phyloP scores from a whole-genome alignment of 169 alveolate genomes.

The Cryptosporidium ubiquitum region DNA sequence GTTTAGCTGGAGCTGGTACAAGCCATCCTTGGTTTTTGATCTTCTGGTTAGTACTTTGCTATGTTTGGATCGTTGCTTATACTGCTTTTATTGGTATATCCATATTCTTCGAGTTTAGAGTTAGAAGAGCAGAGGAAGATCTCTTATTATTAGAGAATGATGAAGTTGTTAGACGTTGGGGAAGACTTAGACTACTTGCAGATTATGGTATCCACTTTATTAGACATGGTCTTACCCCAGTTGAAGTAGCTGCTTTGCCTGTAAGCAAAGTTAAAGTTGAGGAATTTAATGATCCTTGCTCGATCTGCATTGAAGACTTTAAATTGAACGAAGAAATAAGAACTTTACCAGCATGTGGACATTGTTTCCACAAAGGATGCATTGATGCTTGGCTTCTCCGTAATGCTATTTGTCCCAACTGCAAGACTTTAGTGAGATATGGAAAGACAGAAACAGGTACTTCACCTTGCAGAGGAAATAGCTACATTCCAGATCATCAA shows the following conservation, averaged over 20 bases:
- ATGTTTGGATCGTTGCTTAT: conserved; percentile 81
- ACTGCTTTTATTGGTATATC: conserved; percentile 80
- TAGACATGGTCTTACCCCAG: conserved; percentile 80
- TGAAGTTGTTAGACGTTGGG: conserved; percentile 79
- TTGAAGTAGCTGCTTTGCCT: conserved; percentile 52
- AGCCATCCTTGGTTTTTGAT: conserved; percentile 85
- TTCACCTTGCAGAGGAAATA: conserved; percentile 63
- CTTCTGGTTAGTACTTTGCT: conserved; percentile 82
- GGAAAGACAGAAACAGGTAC: conserved; percentile 71
- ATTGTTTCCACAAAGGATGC: conserved; percentile 82
- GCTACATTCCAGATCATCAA: conserved; percentile 20
- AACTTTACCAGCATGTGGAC: conserved; percentile 81
- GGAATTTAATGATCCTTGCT: conserved; percentile 71
- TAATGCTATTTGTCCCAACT: conserved; percentile 85
- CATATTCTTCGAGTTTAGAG: conserved; percentile 77
- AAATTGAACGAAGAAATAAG: conserved; percentile 77
- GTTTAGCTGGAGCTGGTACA: conserved; percentile 76
- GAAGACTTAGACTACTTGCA: conserved; percentile 77
- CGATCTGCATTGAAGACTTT: conserved; percentile 78
- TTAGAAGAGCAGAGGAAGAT: conserved; percentile 79
- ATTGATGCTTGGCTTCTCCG: conserved; percentile 85
- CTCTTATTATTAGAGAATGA: conserved; percentile 78
- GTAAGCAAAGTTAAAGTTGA: conserved; percentile 12
- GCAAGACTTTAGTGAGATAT: conserved; percentile 76
- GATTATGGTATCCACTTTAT: conserved; percentile 82